Evolutionary conservation across 2,329 filamentous ascomycete species (phyloP).

Genomic region (Colletotrichum aenigma): DNA sequence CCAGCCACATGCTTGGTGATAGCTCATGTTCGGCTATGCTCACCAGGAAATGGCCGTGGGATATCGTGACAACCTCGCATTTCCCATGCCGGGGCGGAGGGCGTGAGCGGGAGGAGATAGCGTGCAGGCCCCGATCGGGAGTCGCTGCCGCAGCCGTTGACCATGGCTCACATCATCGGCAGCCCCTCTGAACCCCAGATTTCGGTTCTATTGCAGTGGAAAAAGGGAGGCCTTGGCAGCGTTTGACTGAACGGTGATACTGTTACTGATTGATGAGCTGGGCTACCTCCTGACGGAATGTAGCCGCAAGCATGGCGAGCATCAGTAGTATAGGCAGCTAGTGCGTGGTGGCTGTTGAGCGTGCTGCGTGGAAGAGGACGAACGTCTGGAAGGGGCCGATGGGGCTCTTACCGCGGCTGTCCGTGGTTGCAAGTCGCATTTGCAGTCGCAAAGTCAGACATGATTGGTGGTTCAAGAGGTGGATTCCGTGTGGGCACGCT

Average conservation of each 20-base stretch:
- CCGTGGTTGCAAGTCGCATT: not conserved
- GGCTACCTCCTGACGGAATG: not conserved
- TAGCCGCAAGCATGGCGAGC: not conserved
- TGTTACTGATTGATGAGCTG: slow-evolving; percentile 19
- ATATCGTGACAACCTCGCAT: not conserved
- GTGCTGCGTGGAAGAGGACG: not conserved
- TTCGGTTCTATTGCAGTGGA: not conserved
- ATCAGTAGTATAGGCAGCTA: not conserved
- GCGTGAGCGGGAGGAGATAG: not conserved
- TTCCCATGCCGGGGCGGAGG: not conserved
- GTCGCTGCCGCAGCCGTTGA: not conserved
- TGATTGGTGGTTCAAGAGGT: not conserved
- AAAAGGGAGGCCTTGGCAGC: slow-evolving; percentile 3
- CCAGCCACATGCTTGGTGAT: not conserved
- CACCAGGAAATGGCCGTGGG: not conserved
- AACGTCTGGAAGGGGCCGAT: not conserved
- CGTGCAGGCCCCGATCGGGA: slow-evolving; percentile 3
- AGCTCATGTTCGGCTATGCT: not conserved
- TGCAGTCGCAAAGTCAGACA: not conserved
- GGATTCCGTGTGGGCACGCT: not conserved
- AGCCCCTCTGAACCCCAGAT: not conserved
- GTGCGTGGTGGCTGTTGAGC: not conserved
- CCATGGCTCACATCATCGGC: slow-evolving; percentile 6
- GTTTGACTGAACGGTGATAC: slow-evolving; percentile 7
- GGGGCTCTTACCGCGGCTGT: not conserved